phyloP scores from a whole-genome alignment of 306 rosid species.

The Canavalia ensiformis region DNA sequence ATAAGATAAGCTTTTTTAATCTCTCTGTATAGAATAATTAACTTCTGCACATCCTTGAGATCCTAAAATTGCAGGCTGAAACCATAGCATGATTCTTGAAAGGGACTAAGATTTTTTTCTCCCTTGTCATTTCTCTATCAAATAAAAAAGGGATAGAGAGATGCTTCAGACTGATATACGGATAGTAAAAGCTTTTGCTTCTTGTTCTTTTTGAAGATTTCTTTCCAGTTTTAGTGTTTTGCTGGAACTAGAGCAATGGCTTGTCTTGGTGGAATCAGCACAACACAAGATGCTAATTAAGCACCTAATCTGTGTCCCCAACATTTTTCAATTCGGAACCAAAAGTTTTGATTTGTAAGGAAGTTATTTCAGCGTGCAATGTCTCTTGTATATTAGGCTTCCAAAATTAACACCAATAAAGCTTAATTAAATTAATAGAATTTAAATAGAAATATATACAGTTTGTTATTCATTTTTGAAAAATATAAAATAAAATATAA shows the following conservation, averaged over 20 bases:
- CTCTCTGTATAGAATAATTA: conserved; percentile 20
- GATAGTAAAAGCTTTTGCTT: conserved; percentile 14
- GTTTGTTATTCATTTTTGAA: too few relatives aligned
- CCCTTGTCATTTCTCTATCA: conserved; percentile 46
- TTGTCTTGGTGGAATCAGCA: conserved; percentile 7
- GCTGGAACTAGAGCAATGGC: neutral
- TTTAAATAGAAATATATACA: too few relatives aligned
- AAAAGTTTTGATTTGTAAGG: too few relatives aligned
- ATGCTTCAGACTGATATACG: conserved; percentile 2
- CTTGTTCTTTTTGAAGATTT: conserved; percentile 1
- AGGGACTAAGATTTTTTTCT: conserved; percentile 42
- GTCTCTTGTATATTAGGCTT: too few relatives aligned
- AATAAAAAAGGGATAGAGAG: neutral
- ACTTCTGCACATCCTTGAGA: conserved; percentile 40
- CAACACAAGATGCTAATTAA: too few relatives aligned
- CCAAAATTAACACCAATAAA: too few relatives aligned
- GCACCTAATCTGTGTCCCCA: neutral
- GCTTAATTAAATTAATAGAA: too few relatives aligned
- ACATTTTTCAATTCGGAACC: neutral
- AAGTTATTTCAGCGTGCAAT: too few relatives aligned
- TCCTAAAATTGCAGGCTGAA: conserved; percentile 24
- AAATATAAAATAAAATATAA: too few relatives aligned
- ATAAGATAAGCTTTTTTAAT: conserved; percentile 36
- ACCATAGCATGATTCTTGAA: conserved; percentile 40
- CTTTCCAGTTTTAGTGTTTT: neutral